Base-by-base conservation (phyloP, 176 grass and related monocot species). In the Musa schizocarpa region DNA sequence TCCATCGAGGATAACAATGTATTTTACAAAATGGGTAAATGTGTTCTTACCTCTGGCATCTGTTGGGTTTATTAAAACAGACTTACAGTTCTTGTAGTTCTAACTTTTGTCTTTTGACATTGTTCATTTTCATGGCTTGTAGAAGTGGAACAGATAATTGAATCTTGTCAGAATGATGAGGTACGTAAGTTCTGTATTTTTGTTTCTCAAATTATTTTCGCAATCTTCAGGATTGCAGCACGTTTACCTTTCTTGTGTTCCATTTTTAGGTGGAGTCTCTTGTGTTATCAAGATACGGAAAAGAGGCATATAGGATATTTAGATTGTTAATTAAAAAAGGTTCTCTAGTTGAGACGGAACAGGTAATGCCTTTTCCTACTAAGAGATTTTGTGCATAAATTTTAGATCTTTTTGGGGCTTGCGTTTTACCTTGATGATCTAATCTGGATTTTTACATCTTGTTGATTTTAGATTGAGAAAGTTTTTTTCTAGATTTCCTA, bases 111-210 rank as follows among this genome's bases (percentile, higher is more conserved):
- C 13, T 25, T 50, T 49, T 87, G n/a, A 74, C 58, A 53, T 24
- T 85, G 20, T 56, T 21, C 67, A 57, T 50, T 90, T 43, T 13
- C 29, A 72, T 69, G 67, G 43, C 34, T 80, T 97, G 74, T 77
- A 98, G 86, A 98, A 82, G 82, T 98, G 79, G 81, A 85, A 70
- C 61, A 67, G 63, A 87, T 83, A 14, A 63, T 87, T 16, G 90
- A 91, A 79, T 61, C 81, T 75, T 93, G 84, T 81, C 82, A 78
- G 85, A 89, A 84, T 81, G 88, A 91, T 61, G 94, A 98, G 88
- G 90, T 98, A 89, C 52, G 20, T 49, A n/a, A 54, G 54, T 81
- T 72, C 75, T 82, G 52, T 21, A 63, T 22, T 77, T 76, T 23
- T 25, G 68, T 68, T 63, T 9, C 54, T 50, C 78, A 61, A 72